A percentile compares a stretch with the other conserved stretches of the same genome.
Conservation (phyloP, 2,329 filamentous ascomycete species). For the Byssothecium circinans region DNA sequence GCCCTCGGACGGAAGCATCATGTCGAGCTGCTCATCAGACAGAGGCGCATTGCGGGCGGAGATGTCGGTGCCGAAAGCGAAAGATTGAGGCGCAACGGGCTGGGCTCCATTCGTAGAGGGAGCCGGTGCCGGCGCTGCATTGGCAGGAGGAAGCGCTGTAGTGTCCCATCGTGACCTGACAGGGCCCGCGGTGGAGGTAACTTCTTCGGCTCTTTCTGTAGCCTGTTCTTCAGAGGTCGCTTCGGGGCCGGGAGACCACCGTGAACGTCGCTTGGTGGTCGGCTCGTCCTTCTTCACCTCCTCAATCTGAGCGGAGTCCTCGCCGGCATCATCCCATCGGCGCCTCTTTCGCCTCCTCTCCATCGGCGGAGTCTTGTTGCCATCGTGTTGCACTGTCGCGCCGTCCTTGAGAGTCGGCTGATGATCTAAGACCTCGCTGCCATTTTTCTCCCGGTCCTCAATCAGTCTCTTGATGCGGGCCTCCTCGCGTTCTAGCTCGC, state of each 20-base stretch:
- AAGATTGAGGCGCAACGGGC: slow-evolving; percentile 55
- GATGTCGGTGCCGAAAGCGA: slow-evolving; percentile 78
- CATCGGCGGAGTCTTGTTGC: slow-evolving; percentile 68
- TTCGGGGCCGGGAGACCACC: slow-evolving; percentile 12
- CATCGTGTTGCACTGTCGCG: slow-evolving; percentile 68
- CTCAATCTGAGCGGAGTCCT: slow-evolving; percentile 15
- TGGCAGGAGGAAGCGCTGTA: slow-evolving; percentile 25
- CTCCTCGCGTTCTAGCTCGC: slow-evolving; percentile 92
- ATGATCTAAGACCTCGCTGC: slow-evolving; percentile 65
- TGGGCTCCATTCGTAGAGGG: slow-evolving; percentile 26
- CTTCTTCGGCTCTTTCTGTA: slow-evolving; percentile 62
- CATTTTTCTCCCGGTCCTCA: slow-evolving; percentile 68
- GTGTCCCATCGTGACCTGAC: slow-evolving; percentile 42
- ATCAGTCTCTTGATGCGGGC: slow-evolving; percentile 81
- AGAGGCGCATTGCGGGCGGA: slow-evolving; percentile 76
- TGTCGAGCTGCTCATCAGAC: slow-evolving; percentile 91
- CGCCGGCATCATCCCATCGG: slow-evolving; percentile 80
- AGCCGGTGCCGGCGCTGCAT: slow-evolving; percentile 27
- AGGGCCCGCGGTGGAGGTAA: slow-evolving; percentile 34
- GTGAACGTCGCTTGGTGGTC: slow-evolving; percentile 48
- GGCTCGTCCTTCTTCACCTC: slow-evolving; percentile 23
- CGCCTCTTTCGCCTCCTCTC: slow-evolving; percentile 71
- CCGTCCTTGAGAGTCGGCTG: slow-evolving; percentile 72
- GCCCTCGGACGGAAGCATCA: slow-evolving; percentile 86
- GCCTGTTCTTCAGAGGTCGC: slow-evolving; percentile 61